Percentiles rank a stretch among this genome's conserved stretches.
These are phyloP conservation scores for Boletus tylopilopsis DNA, from an alignment of 768 basidiomycete species.

Conservation along the genomic window DNA sequence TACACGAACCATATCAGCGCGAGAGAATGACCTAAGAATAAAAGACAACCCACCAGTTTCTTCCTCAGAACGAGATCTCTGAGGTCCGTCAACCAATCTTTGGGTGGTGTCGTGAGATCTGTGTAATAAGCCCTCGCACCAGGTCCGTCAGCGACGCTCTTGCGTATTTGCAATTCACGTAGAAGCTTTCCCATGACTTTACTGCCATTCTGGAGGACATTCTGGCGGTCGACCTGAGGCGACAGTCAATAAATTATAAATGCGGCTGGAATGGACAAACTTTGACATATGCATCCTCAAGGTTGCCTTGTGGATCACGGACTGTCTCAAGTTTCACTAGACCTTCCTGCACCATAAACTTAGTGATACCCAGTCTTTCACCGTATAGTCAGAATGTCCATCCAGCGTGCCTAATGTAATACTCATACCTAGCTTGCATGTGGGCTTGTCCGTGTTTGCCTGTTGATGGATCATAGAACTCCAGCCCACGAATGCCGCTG, in stretches of 20 bases:
- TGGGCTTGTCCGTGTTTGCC: conserved; percentile 87
- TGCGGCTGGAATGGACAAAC: conserved; percentile 36
- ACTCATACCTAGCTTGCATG: conserved; percentile 78
- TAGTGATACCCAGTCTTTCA: conserved; percentile 73
- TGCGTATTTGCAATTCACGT: conserved; percentile 77
- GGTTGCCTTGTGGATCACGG: conserved; percentile 48
- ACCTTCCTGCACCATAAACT: conserved; percentile 68
- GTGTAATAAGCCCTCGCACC: conserved; percentile 80
- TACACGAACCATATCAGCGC: not conserved
- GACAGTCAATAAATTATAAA: not conserved
- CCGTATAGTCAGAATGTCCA: not conserved
- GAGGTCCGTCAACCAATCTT: conserved; percentile 71
- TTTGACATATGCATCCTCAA: conserved; percentile 68
- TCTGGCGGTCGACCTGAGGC: conserved; percentile 64
- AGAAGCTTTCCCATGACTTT: conserved; percentile 70
- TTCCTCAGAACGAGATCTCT: conserved; percentile 74
- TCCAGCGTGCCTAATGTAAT: not conserved
- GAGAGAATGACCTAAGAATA: not conserved
- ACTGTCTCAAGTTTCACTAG: conserved; percentile 70
- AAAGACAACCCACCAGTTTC: conserved; percentile 55
- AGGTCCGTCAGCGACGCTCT: conserved; percentile 79
- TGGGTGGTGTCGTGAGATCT: conserved; percentile 68
- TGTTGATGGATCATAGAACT: conserved; percentile 78
- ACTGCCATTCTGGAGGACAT: conserved; percentile 62
- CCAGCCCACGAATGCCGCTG: conserved; percentile 71